Evolutionary conservation across 306 rosid species (phyloP), one percentile per base, ranked within the genome.

Genomic region (Glycine tomentella): DNA sequence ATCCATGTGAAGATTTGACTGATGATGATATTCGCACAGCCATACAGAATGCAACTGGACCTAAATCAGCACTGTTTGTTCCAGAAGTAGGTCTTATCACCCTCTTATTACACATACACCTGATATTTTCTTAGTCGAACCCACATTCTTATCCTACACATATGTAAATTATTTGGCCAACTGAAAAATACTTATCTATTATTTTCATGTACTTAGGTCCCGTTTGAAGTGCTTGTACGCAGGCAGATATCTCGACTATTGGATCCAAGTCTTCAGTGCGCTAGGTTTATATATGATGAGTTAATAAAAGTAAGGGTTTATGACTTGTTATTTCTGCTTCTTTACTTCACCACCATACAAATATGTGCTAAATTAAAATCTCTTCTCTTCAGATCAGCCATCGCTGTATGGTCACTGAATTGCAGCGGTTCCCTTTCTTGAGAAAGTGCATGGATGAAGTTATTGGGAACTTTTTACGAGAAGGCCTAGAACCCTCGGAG

Each of bases 251-350:
- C 93, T 85, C 94, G 97, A 9, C 87, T 95, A 59, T 84, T 91
- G 86, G 98, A 95, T 88, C 99, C 99, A 81, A 88, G 96, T 87
- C 94, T 93, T 87, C 98, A 95, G 72, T 95, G 98, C 52, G 98
- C 99, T 46, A 90, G 97, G 89, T 93, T 95, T 88, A 95, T 93
- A 87, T 95, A 93, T 56, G 98, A 93, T 6, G 99, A 95, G 84
- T 88, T 93, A 72, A 77, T 90, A 64, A 95, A 93, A 96, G 98
- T 93, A 79, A 59, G 81, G 77, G n/a, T 42, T 64, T 66, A 58
- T 62, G 16, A 25, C 81, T 52, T 78, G 31, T 64, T 75, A 75
- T 65, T 38, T 81, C 69, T 55, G 10, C 77, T 63, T 36, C 83
- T 14, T 49, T 20, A 3, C 63, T 48, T 61, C 31, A 46, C 14